phyloP scores from a whole-genome alignment of 176 grass and related monocot genomes.

The Ampelocalamus luodianensis region DNA sequence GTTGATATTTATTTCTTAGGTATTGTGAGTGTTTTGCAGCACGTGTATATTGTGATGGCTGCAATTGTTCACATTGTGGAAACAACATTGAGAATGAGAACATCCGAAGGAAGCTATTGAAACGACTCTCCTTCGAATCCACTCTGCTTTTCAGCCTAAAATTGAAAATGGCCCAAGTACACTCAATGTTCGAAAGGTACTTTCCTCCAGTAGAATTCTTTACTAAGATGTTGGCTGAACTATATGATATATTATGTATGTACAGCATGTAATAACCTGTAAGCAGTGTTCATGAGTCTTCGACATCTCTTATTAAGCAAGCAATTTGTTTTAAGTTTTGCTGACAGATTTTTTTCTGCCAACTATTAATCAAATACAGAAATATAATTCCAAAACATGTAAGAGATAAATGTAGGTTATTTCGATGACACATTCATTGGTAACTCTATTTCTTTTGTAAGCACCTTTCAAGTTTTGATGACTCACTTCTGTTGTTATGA shows the following conservation, averaged over 20 bases:
- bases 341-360: background rate
- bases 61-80: conserved; percentile 67
- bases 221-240: conserved; percentile 12
- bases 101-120: conserved; percentile 57
- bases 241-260: conserved; percentile 29
- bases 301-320: background rate
- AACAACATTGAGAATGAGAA: conserved; percentile 66
- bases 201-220: conserved; percentile 22
- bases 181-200: conserved; percentile 51
- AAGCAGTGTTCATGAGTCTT: conserved; percentile 4
- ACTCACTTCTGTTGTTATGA: background rate
- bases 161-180: conserved; percentile 62
- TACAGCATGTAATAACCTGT: conserved; percentile 2
- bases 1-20: conserved; percentile 49
- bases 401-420: background rate
- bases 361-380: conserved; percentile 6
- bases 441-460: conserved; percentile 18
- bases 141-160: conserved; percentile 75
- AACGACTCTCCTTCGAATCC: conserved; percentile 62
- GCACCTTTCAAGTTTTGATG: background rate
- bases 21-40: conserved; percentile 82
- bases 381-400: background rate
- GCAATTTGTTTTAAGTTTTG: conserved; percentile 11
- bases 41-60: conserved; percentile 71
- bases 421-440: background rate